Conservation (phyloP, 208 protist species). For the Endotrypanum monterogeii region DNA sequence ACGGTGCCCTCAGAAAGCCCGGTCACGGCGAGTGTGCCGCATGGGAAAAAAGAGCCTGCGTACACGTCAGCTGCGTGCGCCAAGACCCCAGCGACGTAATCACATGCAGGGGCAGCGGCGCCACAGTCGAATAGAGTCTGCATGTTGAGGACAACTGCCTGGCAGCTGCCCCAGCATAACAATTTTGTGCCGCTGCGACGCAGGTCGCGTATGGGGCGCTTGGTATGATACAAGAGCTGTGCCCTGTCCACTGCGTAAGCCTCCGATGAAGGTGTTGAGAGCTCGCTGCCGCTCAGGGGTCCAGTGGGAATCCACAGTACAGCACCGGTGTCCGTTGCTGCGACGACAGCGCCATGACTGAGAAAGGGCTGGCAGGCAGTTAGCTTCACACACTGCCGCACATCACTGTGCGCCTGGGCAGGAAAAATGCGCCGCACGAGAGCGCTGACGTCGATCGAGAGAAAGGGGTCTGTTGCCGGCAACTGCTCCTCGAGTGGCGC, state of each 20-base stretch:
- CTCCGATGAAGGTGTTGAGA: slow-evolving; percentile 3
- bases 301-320: slow-evolving; percentile 68
- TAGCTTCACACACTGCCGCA: slow-evolving; percentile 35
- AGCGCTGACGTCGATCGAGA: slow-evolving; percentile 57
- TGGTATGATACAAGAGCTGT: slow-evolving; percentile 48
- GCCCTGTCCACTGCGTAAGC: slow-evolving; percentile 12
- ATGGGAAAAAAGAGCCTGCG: slow-evolving; percentile 75
- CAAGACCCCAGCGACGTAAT: slow-evolving; percentile 49
- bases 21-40: slow-evolving; percentile 67
- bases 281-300: neutral
- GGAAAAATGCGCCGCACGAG: slow-evolving; percentile 31
- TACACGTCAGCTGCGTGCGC: slow-evolving; percentile 66
- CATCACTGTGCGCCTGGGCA: slow-evolving; percentile 1
- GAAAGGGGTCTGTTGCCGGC: slow-evolving; percentile 53
- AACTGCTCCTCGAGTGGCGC: slow-evolving; percentile 51
- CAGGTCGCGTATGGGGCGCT: slow-evolving; percentile 53
- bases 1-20: slow-evolving; percentile 83
- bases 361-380: slow-evolving; percentile 80
- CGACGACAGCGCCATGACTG: slow-evolving; percentile 54
- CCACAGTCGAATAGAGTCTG: slow-evolving; percentile 29
- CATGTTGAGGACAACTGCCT: slow-evolving; percentile 60
- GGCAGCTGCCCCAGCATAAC: slow-evolving; percentile 70
- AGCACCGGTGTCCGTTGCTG: slow-evolving; percentile 50
- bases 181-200: slow-evolving; percentile 44
- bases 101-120: neutral